Base-by-base conservation (phyloP, 2,329 filamentous ascomycete genomes). In the Tolypocladium tundrense region DNA sequence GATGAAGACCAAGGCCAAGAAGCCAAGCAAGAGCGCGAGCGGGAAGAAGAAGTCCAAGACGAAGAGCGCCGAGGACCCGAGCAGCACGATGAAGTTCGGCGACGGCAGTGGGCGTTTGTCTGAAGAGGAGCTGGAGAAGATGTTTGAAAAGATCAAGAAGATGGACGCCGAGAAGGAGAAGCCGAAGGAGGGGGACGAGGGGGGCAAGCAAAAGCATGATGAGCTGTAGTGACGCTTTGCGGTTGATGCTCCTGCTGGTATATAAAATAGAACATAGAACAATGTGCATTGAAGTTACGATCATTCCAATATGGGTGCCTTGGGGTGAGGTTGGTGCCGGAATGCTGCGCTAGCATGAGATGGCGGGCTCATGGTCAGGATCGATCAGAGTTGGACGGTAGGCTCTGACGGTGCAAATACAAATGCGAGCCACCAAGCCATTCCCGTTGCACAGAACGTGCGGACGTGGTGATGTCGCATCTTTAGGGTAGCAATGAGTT, bases 81-180 rank as follows among this genome's bases (percentile, higher is more conserved):
- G 73, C 45, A 67, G 72, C 63, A 77, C 75, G 9, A 63, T 77
- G 58, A 74, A 81, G 63, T 63, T 76, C 33, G 71, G 72, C 43
- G 67, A 69, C 42, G 64, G 69, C 53, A 69, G 70, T 21, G 67
- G 66, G 57, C 69, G 68, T 57, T 64, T 74, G 27, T 75, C 70
- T 41, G 70, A 75, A 45, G 77, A 79, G 63, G 72, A 80, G 65
- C 77, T 82, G 58, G 75, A 84, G 65, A 77, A 79, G 64, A 79
- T 84, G 56, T 60, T 73, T 56, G 69, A 70, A 58, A 68, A 72
- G 63, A 64, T 70, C 27, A 67, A 69, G 60, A 67, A 68, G 57
- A 64, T 69, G 63, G 62, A 69, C 60, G 66, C 66, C 41, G 62
- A 68, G 52, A 63, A 65, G 27, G 63, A 66, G 39, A 59, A 67